A percentile compares a stretch with the other conserved stretches of the same genome.
Evolutionary conservation across 306 rosid genomes (phyloP).

Genomic region (Delonix regia): DNA sequence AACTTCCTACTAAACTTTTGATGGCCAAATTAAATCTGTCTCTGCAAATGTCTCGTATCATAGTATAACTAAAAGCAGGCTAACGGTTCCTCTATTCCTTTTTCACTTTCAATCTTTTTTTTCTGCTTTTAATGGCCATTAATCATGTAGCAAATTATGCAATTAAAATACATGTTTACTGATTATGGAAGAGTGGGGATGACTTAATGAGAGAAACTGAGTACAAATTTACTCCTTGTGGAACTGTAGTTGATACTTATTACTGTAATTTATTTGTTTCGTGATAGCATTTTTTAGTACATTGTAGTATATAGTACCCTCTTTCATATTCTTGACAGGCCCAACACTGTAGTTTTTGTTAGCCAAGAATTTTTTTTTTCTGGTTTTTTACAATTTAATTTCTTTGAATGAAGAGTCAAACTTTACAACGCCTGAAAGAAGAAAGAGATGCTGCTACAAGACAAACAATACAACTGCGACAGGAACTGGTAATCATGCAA

Average conservation of each 20-base stretch:
- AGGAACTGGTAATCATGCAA: constrained; percentile 70
- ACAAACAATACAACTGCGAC: constrained; percentile 80
- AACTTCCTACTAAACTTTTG: constrained; percentile 8
- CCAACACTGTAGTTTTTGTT: constrained; percentile 16
- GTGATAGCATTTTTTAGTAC: neutral
- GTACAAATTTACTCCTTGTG: neutral
- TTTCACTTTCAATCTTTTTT: neutral
- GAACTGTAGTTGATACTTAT: neutral
- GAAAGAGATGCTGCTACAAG: constrained; percentile 79
- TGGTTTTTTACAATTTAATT: constrained; percentile 19
- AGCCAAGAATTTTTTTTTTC: constrained; percentile 2
- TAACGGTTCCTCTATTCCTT: neutral
- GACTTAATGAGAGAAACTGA: constrained; percentile 20
- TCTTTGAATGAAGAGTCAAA: constrained; percentile 47
- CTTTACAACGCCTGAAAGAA: constrained; percentile 68
- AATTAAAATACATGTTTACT: neutral
- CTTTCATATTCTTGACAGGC: neutral
- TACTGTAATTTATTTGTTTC: neutral
- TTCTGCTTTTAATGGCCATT: neutral
- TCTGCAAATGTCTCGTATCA: constrained; percentile 1
- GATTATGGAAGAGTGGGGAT: neutral
- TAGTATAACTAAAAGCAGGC: constrained; percentile 16
- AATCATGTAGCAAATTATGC: constrained; percentile 25
- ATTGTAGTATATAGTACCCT: constrained; percentile 9
- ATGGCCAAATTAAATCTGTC: constrained; percentile 9